Percentiles rank a stretch among this genome's conserved stretches.
These are phyloP conservation scores for Fusarium citri DNA, from an alignment of 2,329 filamentous ascomycete genomes.

Conservation along the genomic window DNA sequence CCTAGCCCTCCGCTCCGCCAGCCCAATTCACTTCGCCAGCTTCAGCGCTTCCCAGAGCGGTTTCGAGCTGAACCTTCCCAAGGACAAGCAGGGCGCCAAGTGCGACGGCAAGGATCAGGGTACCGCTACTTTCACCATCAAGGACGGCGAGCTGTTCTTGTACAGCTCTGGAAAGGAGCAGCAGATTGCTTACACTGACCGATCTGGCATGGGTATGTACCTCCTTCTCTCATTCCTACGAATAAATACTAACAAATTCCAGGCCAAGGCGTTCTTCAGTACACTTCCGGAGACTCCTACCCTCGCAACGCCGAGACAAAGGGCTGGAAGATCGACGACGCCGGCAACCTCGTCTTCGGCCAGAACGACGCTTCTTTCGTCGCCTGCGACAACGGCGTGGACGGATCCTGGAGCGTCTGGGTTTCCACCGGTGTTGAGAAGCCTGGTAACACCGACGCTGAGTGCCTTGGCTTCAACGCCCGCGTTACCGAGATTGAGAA, in stretches of 20 bases:
- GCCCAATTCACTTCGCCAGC: constrained; percentile 58
- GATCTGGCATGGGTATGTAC: constrained; percentile 67
- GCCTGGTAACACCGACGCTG: constrained; percentile 51
- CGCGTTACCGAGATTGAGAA: constrained; percentile 44
- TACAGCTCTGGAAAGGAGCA: constrained; percentile 53
- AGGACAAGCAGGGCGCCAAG: constrained; percentile 56
- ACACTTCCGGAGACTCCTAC: constrained; percentile 62
- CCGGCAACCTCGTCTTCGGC: constrained; percentile 15
- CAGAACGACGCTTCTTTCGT: constrained; percentile 53
- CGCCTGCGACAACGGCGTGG: constrained; percentile 61
- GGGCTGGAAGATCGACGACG: constrained; percentile 60
- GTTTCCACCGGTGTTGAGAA: constrained; percentile 45
- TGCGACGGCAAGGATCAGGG: constrained; percentile 57
- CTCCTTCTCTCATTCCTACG: rapidly evolving
- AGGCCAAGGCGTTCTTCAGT: constrained; percentile 66
- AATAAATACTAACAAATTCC: neutral
- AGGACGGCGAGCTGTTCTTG: constrained; percentile 60
- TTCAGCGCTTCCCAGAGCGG: constrained; percentile 59
- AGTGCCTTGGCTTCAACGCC: constrained; percentile 53
- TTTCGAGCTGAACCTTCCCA: constrained; percentile 57
- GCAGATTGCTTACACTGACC: constrained; percentile 66
- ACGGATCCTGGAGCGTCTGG: constrained; percentile 58
- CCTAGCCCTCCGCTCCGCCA: constrained; percentile 61
- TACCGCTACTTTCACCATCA: constrained; percentile 60
- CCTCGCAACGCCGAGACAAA: constrained; percentile 52